A percentile compares a stretch with the other conserved stretches of the same genome.
phyloP scores from a whole-genome alignment of 116 monocot genomes.

The Posidonia oceanica region DNA sequence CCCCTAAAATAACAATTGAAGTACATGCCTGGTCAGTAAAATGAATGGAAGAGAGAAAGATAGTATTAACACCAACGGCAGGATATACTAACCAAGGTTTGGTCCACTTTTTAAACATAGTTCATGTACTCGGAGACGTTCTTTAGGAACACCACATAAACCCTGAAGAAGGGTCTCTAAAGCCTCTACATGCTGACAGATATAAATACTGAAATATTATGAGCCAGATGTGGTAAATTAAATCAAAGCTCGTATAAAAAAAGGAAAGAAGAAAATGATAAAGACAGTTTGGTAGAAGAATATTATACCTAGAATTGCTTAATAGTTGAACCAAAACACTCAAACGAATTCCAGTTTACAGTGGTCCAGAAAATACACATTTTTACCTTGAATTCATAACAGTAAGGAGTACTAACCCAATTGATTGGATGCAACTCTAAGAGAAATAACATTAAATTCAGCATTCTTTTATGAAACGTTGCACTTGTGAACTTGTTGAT shows the following conservation, averaged over 20 bases:
- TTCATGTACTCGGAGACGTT: constrained; percentile 70
- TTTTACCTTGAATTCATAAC: too few species aligned
- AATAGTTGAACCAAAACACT: too few species aligned
- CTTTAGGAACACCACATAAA: constrained; percentile 70
- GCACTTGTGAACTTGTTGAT: too few species aligned
- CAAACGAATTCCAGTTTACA: too few species aligned
- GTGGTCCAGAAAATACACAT: too few species aligned
- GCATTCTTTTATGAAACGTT: too few species aligned
- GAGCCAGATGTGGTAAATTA: neutral
- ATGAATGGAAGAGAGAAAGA: constrained; percentile 1
- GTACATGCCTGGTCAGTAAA: neutral
- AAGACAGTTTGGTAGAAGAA: neutral
- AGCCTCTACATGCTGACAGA: constrained; percentile 81
- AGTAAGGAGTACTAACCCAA: too few species aligned
- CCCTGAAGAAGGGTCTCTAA: constrained; percentile 87
- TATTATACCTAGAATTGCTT: too few species aligned
- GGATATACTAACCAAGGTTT: constrained; percentile 44
- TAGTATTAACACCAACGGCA: neutral
- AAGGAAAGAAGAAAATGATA: neutral
- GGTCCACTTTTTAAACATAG: constrained; percentile 82
- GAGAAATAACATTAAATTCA: too few species aligned
- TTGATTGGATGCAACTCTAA: too few species aligned
- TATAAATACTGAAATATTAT: neutral
- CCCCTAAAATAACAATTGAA: constrained; percentile 20
- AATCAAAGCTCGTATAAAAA: neutral